These are phyloP conservation scores for Cyberlindnera mrakii DNA, from an alignment of 805 yeast genomes.

Conservation along the genomic window DNA sequence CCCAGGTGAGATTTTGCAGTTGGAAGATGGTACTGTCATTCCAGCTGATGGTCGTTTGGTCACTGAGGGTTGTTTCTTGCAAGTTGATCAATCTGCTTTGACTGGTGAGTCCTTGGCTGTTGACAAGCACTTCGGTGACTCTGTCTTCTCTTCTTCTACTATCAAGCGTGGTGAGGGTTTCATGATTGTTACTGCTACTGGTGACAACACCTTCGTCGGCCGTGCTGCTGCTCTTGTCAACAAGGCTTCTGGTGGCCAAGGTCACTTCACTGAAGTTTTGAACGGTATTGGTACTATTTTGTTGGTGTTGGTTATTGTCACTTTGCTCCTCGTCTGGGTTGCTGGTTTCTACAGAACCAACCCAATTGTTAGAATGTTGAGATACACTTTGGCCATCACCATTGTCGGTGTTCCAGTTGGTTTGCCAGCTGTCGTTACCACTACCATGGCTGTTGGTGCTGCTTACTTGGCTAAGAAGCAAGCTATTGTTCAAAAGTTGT, in stretches of 20 bases:
- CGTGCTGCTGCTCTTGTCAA: slow-evolving; percentile 95
- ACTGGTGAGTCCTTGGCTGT: slow-evolving; percentile 97
- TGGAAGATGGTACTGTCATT: slow-evolving; percentile 89
- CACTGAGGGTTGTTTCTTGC: slow-evolving; percentile 78
- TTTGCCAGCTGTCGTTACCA: slow-evolving; percentile 97
- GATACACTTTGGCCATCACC: slow-evolving; percentile 92
- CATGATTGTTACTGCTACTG: slow-evolving; percentile 92
- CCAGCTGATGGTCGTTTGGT: slow-evolving; percentile 92
- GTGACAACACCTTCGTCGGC: slow-evolving; percentile 94
- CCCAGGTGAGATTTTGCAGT: slow-evolving; percentile 90
- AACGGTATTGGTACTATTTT: slow-evolving; percentile 95
- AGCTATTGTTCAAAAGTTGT: slow-evolving; percentile 94
- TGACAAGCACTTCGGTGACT: slow-evolving; percentile 85
- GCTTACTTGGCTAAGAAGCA: slow-evolving; percentile 96
- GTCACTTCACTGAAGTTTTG: slow-evolving; percentile 96
- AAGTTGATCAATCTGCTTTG: slow-evolving; percentile 93
- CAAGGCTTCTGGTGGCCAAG: slow-evolving; percentile 88
- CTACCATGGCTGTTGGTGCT: slow-evolving; percentile 99
- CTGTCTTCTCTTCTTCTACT: slow-evolving; percentile 86
- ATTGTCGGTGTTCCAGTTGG: slow-evolving; percentile 98
- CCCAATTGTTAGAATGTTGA: slow-evolving; percentile 78
- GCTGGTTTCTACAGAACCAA: slow-evolving; percentile 92
- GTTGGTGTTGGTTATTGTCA: slow-evolving; percentile 80
- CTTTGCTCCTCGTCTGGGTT: slow-evolving; percentile 85
- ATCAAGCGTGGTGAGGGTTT: slow-evolving; percentile 94